Percentiles rank a stretch among this genome's conserved stretches.
phyloP scores from a whole-genome alignment of 129 eudicot species.

The Chrysanthemum seticuspe region DNA sequence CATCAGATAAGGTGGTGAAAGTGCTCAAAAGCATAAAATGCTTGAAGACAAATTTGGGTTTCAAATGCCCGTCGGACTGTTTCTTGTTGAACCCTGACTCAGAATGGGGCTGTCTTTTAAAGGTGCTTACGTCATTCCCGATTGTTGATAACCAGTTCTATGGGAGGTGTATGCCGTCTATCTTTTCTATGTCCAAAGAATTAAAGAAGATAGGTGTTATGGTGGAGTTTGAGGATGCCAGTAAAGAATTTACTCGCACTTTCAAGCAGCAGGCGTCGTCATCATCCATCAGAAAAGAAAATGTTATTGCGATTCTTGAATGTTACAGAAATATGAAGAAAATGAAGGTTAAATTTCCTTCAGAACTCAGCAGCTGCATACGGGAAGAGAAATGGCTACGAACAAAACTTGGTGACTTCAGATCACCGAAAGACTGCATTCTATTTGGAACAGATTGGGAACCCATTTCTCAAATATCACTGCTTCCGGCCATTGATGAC shows the following conservation, averaged over 20 bases:
- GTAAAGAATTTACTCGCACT: slow-evolving; percentile 31
- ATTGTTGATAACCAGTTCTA: slow-evolving; percentile 38
- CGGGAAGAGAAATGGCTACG: slow-evolving; percentile 41
- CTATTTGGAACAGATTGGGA: slow-evolving; percentile 43
- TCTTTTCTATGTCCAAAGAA: slow-evolving; percentile 23
- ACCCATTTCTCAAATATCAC: slow-evolving; percentile 35
- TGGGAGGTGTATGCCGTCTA: slow-evolving; percentile 2
- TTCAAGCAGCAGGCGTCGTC: slow-evolving; percentile 39
- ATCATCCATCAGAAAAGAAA: slow-evolving; percentile 32
- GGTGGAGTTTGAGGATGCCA: slow-evolving; percentile 40
- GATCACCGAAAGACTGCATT: slow-evolving; percentile 44
- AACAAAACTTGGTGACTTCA: slow-evolving; percentile 52
- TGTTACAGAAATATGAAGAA: slow-evolving; percentile 36
- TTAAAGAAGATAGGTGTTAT: slow-evolving; percentile 40
- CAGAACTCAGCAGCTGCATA: slow-evolving; percentile 36
- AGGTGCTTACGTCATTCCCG: slow-evolving; percentile 44
- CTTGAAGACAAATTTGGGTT: slow-evolving; percentile 48
- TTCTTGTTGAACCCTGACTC: slow-evolving; percentile 34
- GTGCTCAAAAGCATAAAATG: slow-evolving; percentile 32
- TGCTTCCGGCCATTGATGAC: slow-evolving; percentile 57
- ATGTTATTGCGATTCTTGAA: slow-evolving; percentile 29
- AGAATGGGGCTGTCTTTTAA: slow-evolving; percentile 50
- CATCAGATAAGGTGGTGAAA: slow-evolving; percentile 29
- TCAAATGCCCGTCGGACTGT: slow-evolving; percentile 41
- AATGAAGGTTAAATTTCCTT: slow-evolving; percentile 6